Base-by-base conservation (phyloP, 148 eudicot species). In the Nepenthes gracilis region DNA sequence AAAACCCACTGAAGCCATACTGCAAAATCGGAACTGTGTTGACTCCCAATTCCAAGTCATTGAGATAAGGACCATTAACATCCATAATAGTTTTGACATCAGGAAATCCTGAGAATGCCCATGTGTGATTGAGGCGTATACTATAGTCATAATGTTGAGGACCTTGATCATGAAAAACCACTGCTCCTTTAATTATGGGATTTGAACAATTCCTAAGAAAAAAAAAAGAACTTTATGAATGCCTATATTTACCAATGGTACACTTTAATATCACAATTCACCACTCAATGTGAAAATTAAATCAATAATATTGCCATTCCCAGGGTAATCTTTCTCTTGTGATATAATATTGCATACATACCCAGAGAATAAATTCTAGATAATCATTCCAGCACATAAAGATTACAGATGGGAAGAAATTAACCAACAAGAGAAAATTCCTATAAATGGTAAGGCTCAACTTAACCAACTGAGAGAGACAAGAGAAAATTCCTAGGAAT, bases 21-120 rank as follows among this genome's bases (percentile, higher is more conserved):
- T 93, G 99, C 85, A 88, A 55, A 62, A 86, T 86, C 60, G 99
- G 95, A 64, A 86, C 54, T 12, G 69, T 53, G 68, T 78, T 89
- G 43, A 86, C 82, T 56, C 99, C 99, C 73, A 93, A 78, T 62
- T 79, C 85, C 84, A 93, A 81, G 68, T 93, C 99, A 78, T 93
- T 81, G 57, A 88, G 81, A 83, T 77, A 93, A 59, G 99, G 92
- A 50, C 99, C 96, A 75, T 89, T 85, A n/a, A 75, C 67, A 67
- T 93, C 99, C 99, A 93, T 93, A 65, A 93, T 93, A 65, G 77
- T 61, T 69, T 75, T 83, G 70, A 86, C 83, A 89, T 89, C 80
- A 70, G 99, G 99, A 75, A 88, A 88, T 72, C 99, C 99, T 11
- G 95, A 77, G 72, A 88, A 86, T 51, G 99, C 99, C 99, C 96